Base-by-base conservation (phyloP, 768 basidiomycete genomes). In the Termitomyces sp. region DNA sequence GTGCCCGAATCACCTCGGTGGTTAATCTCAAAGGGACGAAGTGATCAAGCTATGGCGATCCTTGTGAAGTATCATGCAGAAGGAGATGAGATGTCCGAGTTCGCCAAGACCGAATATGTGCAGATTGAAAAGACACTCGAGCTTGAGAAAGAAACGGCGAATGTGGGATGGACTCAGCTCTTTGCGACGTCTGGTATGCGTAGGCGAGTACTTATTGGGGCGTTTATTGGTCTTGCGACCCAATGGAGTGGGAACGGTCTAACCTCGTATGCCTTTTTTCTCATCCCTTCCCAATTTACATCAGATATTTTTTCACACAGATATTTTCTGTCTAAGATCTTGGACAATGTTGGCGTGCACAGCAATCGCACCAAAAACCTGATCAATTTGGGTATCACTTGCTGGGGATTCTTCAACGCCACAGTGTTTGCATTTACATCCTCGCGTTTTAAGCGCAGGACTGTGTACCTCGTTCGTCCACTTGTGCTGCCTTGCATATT, bases 231-330 rank as follows among this genome's bases (percentile, higher is more conserved):
- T 33, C 73, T 86, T 58, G 81, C 81, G 51, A 87, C 85, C 9
- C 84, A 86, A 63, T 86, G 84, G 85, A 83, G 82, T 65, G 86
- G 86, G 48, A 87, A 88, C 64, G 86, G 86, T 12, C 69, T 88
- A 45, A 81, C 79, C 56, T 81, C 80, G 80, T 81, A 61, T 40
- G 49, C 46, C 2, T 18, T 35, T 24, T 16, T 38, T 28, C 8
- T 38, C 45, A 5, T 40, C 1, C 13, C n/a, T 39, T 13, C 9
- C n/a, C 15, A 6, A 18, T 3, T n/a, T 12, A 13, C 9, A 12
- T 16, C 28, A 38, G 2, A 22, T 32, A 36, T 45, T 13, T 24
- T 7, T n/a, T 40, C 54, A 40, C 35, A n/a, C 38, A 82, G 81
- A 11, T 84, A 84, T 67, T 83, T 84, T 71, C 71, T 86, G 57